phyloP scores from a whole-genome alignment of 2,329 filamentous ascomycete genomes.

The Ploettnerulaceae sp. region DNA sequence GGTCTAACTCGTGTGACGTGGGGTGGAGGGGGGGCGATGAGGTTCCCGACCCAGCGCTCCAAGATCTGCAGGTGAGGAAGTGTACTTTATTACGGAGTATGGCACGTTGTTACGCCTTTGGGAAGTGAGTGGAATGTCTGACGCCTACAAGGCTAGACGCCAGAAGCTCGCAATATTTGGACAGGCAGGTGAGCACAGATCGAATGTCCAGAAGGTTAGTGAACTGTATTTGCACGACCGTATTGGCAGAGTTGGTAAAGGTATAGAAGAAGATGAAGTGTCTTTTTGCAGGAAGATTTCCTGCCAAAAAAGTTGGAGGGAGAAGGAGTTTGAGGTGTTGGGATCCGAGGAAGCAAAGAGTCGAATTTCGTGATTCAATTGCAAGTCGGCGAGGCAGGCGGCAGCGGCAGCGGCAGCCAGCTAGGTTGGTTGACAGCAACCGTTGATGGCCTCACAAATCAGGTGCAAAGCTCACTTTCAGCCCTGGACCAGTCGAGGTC shows the following conservation, averaged over 20 bases:
- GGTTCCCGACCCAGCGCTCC: background rate
- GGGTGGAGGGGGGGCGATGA: slow-evolving; percentile 6
- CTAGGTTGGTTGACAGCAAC: too few species aligned
- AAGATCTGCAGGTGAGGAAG: background rate
- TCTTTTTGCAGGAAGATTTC: background rate
- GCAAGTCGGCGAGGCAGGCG: background rate
- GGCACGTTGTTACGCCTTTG: background rate
- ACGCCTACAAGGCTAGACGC: slow-evolving; percentile 8
- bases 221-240: background rate
- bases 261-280: background rate
- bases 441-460: background rate
- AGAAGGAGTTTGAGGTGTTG: background rate
- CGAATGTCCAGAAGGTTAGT: background rate
- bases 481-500: too few species aligned
- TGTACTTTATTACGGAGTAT: background rate
- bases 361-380: background rate
- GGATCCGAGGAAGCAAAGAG: background rate
- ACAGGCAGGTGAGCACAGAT: slow-evolving; percentile 1
- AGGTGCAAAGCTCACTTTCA: too few species aligned
- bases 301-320: background rate
- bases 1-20: background rate
- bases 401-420: background rate
- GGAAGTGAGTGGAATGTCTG: background rate
- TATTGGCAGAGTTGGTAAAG: background rate
- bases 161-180: background rate